phyloP scores from a whole-genome alignment of 495 filamentous ascomycete genomes.

The Aspergillus steynii region DNA sequence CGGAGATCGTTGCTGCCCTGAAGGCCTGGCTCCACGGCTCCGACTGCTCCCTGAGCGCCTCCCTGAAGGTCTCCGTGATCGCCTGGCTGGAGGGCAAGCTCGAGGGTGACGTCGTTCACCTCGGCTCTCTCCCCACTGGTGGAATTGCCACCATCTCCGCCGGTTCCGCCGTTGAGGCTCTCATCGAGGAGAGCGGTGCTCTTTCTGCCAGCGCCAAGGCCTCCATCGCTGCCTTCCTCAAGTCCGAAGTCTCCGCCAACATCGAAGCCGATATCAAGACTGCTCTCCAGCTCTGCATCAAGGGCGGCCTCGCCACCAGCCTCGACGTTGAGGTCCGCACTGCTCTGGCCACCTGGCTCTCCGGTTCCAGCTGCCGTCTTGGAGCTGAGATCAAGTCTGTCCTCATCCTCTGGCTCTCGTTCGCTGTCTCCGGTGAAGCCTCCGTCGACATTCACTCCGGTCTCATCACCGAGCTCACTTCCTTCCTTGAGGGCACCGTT shows the following conservation, averaged over 20 bases:
- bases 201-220: slow-evolving; percentile 34
- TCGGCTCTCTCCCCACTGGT: slow-evolving; percentile 30
- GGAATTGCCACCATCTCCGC: slow-evolving; percentile 38
- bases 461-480: slow-evolving; percentile 31
- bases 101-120: slow-evolving; percentile 28
- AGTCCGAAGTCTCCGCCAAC: slow-evolving; percentile 27
- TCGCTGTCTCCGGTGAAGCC: slow-evolving; percentile 31
- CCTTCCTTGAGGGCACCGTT: slow-evolving; percentile 32
- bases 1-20: slow-evolving; percentile 37
- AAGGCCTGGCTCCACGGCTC: slow-evolving; percentile 32
- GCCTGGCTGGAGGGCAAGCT: slow-evolving; percentile 38
- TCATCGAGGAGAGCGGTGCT: slow-evolving; percentile 33
- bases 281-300: slow-evolving; percentile 33
- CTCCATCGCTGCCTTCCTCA: slow-evolving; percentile 39
- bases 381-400: slow-evolving; percentile 45
- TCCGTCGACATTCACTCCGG: slow-evolving; percentile 30
- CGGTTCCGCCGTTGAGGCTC: slow-evolving; percentile 35
- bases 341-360: slow-evolving; percentile 41
- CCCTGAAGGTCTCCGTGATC: slow-evolving; percentile 34
- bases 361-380: slow-evolving; percentile 36
- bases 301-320: slow-evolving; percentile 33
- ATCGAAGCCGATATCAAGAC: slow-evolving; percentile 33
- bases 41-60: slow-evolving; percentile 32
- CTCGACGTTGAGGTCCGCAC: slow-evolving; percentile 34
- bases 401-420: slow-evolving; percentile 44